A percentile compares a stretch with the other conserved stretches of the same genome.
phyloP scores from a whole-genome alignment of 139 green algal species.

The Picochlorum sp. region DNA sequence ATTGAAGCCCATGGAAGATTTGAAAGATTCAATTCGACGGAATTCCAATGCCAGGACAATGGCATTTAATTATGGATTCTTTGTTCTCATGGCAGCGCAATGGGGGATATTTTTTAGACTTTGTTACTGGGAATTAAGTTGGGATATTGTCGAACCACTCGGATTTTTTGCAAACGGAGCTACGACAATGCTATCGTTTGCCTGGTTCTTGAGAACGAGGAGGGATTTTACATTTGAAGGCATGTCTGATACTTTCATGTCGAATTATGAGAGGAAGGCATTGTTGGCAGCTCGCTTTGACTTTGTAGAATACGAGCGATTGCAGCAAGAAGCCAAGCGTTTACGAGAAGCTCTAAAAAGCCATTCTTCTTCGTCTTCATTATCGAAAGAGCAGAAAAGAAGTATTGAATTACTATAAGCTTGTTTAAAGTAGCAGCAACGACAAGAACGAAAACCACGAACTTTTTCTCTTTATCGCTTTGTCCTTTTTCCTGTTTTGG shows the following conservation, averaged over 20 bases:
- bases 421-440: neutral
- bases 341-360: neutral
- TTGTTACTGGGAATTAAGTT: conserved; percentile 41
- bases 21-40: neutral
- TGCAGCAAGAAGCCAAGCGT: conserved; percentile 2
- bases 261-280: neutral
- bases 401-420: conserved; percentile 6
- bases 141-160: conserved; percentile 37
- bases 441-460: neutral
- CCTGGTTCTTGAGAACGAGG: conserved; percentile 5
- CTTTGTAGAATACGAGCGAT: conserved; percentile 1
- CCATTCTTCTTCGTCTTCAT: neutral
- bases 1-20: conserved; percentile 10
- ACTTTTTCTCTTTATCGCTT: neutral
- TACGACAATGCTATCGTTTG: conserved; percentile 1
- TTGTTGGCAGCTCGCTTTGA: conserved; percentile 3
- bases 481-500: neutral
- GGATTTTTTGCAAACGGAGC: conserved; percentile 12
- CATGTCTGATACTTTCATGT: conserved; percentile 4
- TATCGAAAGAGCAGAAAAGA: neutral
- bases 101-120: conserved; percentile 26
- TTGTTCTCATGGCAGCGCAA: conserved; percentile 6
- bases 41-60: neutral
- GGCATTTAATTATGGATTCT: conserved; percentile 6
- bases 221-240: conserved; percentile 7